phyloP scores from a whole-genome alignment of 306 rosid species.

The Cicer arietinum region DNA sequence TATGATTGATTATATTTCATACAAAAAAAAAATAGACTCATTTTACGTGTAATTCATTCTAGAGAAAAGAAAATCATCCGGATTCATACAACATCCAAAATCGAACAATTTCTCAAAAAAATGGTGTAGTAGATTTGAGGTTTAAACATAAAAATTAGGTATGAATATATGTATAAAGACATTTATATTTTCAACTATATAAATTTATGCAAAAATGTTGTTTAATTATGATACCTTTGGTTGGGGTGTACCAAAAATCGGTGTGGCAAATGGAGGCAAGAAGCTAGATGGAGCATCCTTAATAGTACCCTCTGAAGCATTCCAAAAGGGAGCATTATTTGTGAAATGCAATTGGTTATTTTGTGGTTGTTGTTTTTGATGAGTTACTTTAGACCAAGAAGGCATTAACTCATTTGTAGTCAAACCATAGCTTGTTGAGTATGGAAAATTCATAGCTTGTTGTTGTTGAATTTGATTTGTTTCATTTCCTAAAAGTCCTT shows the following conservation, averaged over 20 bases:
- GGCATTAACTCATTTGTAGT: slow-evolving; percentile 59
- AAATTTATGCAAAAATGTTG: background rate
- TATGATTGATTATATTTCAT: too few relatives aligned
- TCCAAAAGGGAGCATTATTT: slow-evolving; percentile 87
- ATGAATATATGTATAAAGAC: too few relatives aligned
- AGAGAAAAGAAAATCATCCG: too few relatives aligned
- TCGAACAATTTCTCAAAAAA: too few relatives aligned
- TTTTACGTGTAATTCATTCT: too few relatives aligned
- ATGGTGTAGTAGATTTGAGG: too few relatives aligned
- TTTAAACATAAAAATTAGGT: too few relatives aligned
- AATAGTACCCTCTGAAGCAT: slow-evolving; percentile 69
- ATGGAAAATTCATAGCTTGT: slow-evolving; percentile 52
- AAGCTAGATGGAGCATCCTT: slow-evolving; percentile 70
- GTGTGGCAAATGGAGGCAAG: slow-evolving; percentile 63
- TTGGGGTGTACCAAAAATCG: slow-evolving; percentile 57
- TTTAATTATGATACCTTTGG: slow-evolving; percentile 62
- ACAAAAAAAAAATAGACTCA: too few relatives aligned
- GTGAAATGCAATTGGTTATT: slow-evolving; percentile 78
- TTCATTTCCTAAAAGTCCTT: slow-evolving; percentile 69
- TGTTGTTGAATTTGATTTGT: slow-evolving; percentile 47
- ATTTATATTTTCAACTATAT: background rate
- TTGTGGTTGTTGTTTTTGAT: slow-evolving; percentile 61
- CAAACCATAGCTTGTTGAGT: slow-evolving; percentile 56
- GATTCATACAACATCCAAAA: too few relatives aligned
- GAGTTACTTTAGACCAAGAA: slow-evolving; percentile 67